Base-by-base conservation (phyloP, 805 yeast genomes). In the Pichia membranifaciens region DNA sequence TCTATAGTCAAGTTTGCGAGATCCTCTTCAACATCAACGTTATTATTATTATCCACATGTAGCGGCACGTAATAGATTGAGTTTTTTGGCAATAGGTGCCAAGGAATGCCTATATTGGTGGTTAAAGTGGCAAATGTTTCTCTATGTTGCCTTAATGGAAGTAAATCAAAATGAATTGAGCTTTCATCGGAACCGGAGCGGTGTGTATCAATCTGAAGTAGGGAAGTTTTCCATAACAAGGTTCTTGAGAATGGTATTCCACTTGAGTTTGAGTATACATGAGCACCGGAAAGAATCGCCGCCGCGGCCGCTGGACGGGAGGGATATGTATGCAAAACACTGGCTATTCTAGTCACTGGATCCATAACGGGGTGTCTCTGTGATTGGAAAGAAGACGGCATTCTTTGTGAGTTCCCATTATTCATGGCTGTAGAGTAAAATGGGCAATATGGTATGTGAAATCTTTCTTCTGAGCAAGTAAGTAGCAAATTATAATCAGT, bases 21-120 rank as follows among this genome's bases (percentile, higher is more conserved):
- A 38, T 48, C 50, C 15, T 48, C 50, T 20, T 43, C 44, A 2
- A 48, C 17, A 18, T 35, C 22, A 13, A 7, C 10, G 2, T 40
- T 44, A 16, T 22, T 29, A 3, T 13, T 31, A 7, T 7, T 3
- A 40, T 37, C 38, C 31, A 61, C 68, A 10, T 50, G 44, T 15
- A 45, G 22, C 21, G 16, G 25, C 1, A 41, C 45, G 3, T 44
- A 47, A 57, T 64, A 45, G 49, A 63, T 25, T 51, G 56, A 55
- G 33, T 60, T 61, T 7, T 33, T 23, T 1, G 55, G 50, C n/a
- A 67, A 52, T 44, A 61, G 61, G 47, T 58, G 57, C 70, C 70
- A 67, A 1, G 71, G 71, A 6, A 67, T 58, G 4, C 51, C 53
- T 41, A 62, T 61, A 28, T 60, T 63, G 2, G 48, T 44, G 4